Evolutionary conservation across 805 yeast species (phyloP).

Genomic region (Ogataea ganodermae): DNA sequence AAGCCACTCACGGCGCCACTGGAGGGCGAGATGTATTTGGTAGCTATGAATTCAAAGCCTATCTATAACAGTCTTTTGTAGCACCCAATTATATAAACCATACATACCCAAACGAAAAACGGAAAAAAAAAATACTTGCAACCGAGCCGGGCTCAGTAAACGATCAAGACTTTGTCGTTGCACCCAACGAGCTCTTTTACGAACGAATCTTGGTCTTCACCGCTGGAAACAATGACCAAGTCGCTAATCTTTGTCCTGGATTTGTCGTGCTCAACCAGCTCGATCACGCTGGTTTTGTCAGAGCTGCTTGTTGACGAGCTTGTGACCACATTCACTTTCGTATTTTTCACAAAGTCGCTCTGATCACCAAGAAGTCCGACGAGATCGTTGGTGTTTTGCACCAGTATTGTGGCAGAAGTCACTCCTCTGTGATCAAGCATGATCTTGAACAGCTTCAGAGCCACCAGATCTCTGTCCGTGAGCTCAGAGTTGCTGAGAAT

Average conservation of each 20-base stretch:
- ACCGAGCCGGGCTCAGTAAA: constrained; percentile 16
- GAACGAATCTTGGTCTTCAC: constrained; percentile 12
- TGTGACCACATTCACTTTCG: constrained; percentile 13
- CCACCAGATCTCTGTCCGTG: constrained; percentile 24
- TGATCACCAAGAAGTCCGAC: constrained; percentile 10
- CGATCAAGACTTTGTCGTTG: constrained; percentile 29
- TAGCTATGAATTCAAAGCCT: too few relatives aligned
- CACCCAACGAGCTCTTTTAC: constrained; percentile 20
- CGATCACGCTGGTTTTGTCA: constrained; percentile 7
- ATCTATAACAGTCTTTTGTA: too few relatives aligned
- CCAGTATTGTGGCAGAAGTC: constrained; percentile 12
- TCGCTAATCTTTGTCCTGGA: constrained; percentile 19
- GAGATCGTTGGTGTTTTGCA: constrained; percentile 12
- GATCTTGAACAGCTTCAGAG: constrained; percentile 27
- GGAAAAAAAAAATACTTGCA: too few relatives aligned
- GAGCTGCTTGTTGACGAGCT: constrained; percentile 1
- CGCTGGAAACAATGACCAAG: constrained; percentile 25
- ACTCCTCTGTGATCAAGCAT: constrained; percentile 27
- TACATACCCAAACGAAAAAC: not conserved
- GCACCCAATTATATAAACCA: not conserved
- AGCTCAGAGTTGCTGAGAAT: constrained; percentile 21
- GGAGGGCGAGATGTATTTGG: too few relatives aligned
- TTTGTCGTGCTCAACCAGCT: constrained; percentile 9
- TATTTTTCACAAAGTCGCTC: constrained; percentile 9
- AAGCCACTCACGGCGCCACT: too few relatives aligned